A percentile compares a stretch with the other conserved stretches of the same genome.
Evolutionary conservation across 2,329 filamentous ascomycete genomes (phyloP).

Genomic region (Endothia cerciana): DNA sequence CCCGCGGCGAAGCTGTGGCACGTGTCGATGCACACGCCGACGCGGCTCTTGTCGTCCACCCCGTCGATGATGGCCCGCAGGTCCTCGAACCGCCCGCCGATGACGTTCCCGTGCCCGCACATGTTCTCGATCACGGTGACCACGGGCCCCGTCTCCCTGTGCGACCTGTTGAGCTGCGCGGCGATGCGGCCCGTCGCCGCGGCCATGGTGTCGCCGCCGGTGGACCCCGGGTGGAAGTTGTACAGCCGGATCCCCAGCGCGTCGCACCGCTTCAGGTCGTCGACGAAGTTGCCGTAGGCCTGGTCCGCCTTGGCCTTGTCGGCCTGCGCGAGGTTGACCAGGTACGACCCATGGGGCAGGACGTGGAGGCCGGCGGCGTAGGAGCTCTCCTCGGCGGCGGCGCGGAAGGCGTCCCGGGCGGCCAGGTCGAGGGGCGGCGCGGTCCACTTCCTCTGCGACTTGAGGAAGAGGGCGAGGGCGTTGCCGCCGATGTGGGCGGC

Average conservation of each 20-base stretch:
- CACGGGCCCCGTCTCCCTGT: constrained; percentile 75
- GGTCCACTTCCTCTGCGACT: constrained; percentile 94
- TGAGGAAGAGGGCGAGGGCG: constrained; percentile 91
- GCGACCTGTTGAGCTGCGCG: constrained; percentile 78
- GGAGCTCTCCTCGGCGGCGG: constrained; percentile 66
- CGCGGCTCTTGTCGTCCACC: constrained; percentile 78
- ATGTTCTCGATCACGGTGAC: constrained; percentile 93
- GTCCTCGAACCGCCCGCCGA: constrained; percentile 86
- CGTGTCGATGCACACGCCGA: constrained; percentile 95
- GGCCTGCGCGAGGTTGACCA: constrained; percentile 90
- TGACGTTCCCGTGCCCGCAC: constrained; percentile 85
- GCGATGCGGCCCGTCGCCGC: constrained; percentile 81
- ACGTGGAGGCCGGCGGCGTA: constrained; percentile 76
- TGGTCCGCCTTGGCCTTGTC: constrained; percentile 81
- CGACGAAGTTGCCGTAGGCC: constrained; percentile 83
- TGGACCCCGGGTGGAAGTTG: constrained; percentile 95
- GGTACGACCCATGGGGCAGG: constrained; percentile 92
- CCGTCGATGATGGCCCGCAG: constrained; percentile 80
- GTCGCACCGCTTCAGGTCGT: constrained; percentile 86
- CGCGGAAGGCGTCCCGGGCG: constrained; percentile 70
- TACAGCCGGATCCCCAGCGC: constrained; percentile 86
- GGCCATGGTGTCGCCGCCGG: constrained; percentile 66
- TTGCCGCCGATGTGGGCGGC: constrained; percentile 84
- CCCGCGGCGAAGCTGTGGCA: constrained; percentile 96
- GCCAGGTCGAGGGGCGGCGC: constrained; percentile 76